Evolutionary conservation across 208 protist genomes (phyloP).

Genomic region (Balamuthia mandrillaris): DNA sequence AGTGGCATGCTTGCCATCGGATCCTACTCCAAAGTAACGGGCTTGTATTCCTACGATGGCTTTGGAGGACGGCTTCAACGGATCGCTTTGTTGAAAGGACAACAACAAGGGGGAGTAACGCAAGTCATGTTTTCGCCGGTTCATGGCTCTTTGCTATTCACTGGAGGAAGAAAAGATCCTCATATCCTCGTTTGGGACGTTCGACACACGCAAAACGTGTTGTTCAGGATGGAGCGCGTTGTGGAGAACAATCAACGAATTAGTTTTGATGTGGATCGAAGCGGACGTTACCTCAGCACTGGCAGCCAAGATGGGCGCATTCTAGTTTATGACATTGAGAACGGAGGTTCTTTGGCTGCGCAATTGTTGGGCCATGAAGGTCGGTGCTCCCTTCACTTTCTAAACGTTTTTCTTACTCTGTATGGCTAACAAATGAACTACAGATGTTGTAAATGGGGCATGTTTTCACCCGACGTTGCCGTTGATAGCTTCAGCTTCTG

Average conservation of each 20-base stretch:
- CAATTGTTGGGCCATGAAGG: not conserved
- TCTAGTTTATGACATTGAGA: conserved; percentile 11
- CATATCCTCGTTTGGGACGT: conserved; percentile 18
- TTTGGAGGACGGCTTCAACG: no score
- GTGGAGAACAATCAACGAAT: conserved; percentile 15
- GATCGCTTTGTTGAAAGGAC: not conserved
- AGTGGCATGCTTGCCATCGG: conserved; percentile 1
- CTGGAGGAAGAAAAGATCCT: conserved; percentile 10
- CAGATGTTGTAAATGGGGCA: conserved; percentile 1
- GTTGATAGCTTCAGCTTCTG: not conserved
- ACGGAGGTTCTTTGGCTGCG: not conserved
- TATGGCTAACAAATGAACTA: no score
- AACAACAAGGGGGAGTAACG: conserved; percentile 2
- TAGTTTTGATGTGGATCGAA: conserved; percentile 16
- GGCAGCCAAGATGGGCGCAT: not conserved
- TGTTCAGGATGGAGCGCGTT: not conserved
- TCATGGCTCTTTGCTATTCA: conserved; percentile 2
- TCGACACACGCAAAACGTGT: not conserved
- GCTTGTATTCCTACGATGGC: not conserved
- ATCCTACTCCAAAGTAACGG: not conserved
- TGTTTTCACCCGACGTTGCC: not conserved
- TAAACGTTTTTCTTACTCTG: not conserved
- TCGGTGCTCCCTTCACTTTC: not conserved
- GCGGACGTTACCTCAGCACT: conserved; percentile 10
- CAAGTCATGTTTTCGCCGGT: not conserved